Conservation (phyloP, 1,284 basidiomycete genomes). For the Fomitiporia mediterranea region DNA sequence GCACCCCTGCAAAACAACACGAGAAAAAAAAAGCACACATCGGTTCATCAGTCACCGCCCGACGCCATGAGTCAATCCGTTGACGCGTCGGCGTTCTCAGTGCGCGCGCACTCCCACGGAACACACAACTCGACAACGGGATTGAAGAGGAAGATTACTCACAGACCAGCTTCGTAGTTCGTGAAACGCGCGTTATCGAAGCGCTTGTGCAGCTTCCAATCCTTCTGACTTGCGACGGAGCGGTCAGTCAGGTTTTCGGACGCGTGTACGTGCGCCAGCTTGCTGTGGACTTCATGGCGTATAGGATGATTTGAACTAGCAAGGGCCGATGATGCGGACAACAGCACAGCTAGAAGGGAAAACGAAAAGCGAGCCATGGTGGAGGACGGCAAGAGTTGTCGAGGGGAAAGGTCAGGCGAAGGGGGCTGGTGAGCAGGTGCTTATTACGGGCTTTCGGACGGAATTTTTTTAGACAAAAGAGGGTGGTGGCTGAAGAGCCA, state of each 20-base stretch:
- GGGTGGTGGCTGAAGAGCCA: constrained; percentile 11
- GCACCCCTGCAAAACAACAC: constrained; percentile 33
- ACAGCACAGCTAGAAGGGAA: not conserved
- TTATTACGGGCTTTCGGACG: not conserved
- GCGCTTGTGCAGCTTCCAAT: constrained; percentile 12
- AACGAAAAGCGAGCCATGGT: constrained; percentile 7
- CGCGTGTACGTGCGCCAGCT: not conserved
- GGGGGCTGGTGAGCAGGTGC: not conserved
- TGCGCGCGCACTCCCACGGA: not conserved
- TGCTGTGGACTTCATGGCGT: constrained; percentile 10
- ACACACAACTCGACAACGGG: not conserved
- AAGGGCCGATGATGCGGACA: constrained; percentile 3
- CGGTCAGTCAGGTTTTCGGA: not conserved
- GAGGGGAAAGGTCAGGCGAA: not conserved
- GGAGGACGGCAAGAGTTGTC: not conserved
- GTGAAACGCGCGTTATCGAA: constrained; percentile 26
- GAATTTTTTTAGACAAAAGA: constrained; percentile 7
- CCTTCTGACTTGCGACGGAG: not conserved
- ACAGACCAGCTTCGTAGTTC: constrained; percentile 31
- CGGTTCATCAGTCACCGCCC: not conserved
- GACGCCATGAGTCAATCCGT: not conserved
- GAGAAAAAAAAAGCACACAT: not conserved
- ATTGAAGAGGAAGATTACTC: constrained; percentile 9
- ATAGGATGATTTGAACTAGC: constrained; percentile 4
- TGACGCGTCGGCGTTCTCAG: not conserved